A percentile compares a stretch with the other conserved stretches of the same genome.
Evolutionary conservation across 1,284 basidiomycete species (phyloP).

Genomic region (Anthracocystis walkeri): DNA sequence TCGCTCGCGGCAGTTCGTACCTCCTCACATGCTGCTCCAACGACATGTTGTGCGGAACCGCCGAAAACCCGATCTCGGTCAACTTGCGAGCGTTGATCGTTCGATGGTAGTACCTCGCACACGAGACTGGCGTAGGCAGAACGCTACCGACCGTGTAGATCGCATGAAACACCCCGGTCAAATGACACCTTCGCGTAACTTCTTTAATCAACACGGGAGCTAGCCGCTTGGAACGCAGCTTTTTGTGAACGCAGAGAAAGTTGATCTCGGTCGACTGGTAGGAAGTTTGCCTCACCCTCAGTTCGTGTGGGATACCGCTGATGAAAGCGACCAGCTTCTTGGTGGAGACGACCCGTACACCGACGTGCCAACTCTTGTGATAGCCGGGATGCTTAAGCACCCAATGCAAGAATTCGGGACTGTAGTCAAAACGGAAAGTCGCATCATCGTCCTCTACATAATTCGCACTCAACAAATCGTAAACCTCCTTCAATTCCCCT

Average conservation of each 20-base stretch:
- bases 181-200: constrained; percentile 90
- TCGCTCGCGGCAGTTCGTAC: constrained; percentile 48
- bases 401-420: constrained; percentile 94
- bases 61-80: constrained; percentile 90
- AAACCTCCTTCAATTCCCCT: constrained; percentile 85
- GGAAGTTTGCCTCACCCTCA: constrained; percentile 59
- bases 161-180: constrained; percentile 93
- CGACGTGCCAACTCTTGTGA: constrained; percentile 92
- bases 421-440: constrained; percentile 95
- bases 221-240: constrained; percentile 92
- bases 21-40: constrained; percentile 55
- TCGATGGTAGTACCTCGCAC: constrained; percentile 86
- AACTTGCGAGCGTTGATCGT: constrained; percentile 92
- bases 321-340: constrained; percentile 96
- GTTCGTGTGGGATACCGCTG: constrained; percentile 81
- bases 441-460: constrained; percentile 98
- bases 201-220: constrained; percentile 98
- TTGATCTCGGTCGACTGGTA: constrained; percentile 82
- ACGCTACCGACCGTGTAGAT: constrained; percentile 82
- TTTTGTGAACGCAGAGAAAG: constrained; percentile 98
- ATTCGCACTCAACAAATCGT: constrained; percentile 89
- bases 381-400: constrained; percentile 94
- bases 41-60: constrained; percentile 67
- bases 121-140: constrained; percentile 64
- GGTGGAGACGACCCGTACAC: constrained; percentile 86